A percentile compares a stretch with the other conserved stretches of the same genome.
phyloP scores from a whole-genome alignment of 345 rosid genomes.

The Syzygium jambos region DNA sequence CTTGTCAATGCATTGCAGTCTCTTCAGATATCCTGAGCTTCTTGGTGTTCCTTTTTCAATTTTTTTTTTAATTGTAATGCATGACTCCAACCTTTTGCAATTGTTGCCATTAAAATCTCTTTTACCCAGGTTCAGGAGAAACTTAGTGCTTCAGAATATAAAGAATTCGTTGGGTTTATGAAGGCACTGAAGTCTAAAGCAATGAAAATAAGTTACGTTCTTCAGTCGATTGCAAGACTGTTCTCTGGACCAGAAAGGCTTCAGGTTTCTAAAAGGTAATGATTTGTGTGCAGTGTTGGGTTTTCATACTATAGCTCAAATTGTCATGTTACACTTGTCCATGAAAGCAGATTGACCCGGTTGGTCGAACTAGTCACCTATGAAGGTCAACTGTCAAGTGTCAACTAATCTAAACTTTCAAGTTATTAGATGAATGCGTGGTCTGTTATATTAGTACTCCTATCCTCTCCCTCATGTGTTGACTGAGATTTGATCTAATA shows the following conservation, averaged over 20 bases:
- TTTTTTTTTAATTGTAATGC: neutral
- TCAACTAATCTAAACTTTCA: neutral
- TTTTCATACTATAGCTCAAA: neutral
- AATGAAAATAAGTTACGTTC: conserved; percentile 42
- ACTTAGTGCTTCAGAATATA: conserved; percentile 67
- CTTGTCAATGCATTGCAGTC: neutral
- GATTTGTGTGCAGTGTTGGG: neutral
- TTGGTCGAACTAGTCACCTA: neutral
- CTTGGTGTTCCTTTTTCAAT: neutral
- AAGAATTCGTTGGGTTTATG: conserved; percentile 74
- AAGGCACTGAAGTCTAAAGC: conserved; percentile 82
- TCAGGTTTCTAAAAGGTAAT: conserved; percentile 68
- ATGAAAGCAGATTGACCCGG: neutral
- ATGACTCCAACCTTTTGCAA: neutral
- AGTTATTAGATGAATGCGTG: neutral
- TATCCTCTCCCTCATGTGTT: neutral
- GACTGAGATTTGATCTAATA: neutral
- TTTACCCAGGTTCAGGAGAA: conserved; percentile 55
- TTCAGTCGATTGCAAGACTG: conserved; percentile 54
- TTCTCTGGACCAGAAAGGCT: conserved; percentile 59
- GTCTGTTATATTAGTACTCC: neutral
- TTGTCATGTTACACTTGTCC: neutral
- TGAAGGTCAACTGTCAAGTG: neutral
- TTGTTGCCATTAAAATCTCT: neutral
- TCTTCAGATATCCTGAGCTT: neutral